These are phyloP conservation scores for Peterozyma toletana DNA, from an alignment of 805 yeast species.

Conservation along the genomic window DNA sequence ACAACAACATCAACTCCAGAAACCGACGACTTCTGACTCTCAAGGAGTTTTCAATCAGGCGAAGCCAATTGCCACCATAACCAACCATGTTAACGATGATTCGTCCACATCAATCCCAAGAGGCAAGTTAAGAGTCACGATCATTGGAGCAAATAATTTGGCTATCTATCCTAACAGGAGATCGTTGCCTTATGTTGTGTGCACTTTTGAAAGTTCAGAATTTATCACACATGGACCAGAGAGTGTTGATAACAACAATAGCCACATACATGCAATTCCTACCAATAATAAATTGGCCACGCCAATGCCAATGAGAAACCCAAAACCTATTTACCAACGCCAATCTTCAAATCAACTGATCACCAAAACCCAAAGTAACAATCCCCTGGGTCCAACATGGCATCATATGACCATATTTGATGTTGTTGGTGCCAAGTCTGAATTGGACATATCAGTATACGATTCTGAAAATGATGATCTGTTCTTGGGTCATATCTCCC, in stretches of 20 bases:
- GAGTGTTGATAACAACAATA: slow-evolving; percentile 19
- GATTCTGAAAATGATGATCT: slow-evolving; percentile 78
- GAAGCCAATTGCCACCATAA: background rate
- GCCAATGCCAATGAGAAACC: slow-evolving; percentile 15
- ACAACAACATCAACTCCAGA: slow-evolving; percentile 10
- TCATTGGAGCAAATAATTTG: slow-evolving; percentile 73
- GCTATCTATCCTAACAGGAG: slow-evolving; percentile 39
- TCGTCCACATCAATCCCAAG: slow-evolving; percentile 42
- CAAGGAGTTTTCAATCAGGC: slow-evolving; percentile 19
- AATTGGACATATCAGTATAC: slow-evolving; percentile 84
- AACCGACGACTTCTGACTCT: slow-evolving; percentile 17
- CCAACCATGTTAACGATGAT: slow-evolving; percentile 1
- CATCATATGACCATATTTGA: slow-evolving; percentile 91
- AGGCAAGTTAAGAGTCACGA: slow-evolving; percentile 77
- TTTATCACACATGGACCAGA: slow-evolving; percentile 80
- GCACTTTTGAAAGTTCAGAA: slow-evolving; percentile 88
- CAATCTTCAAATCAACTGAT: slow-evolving; percentile 36
- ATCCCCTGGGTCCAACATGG: slow-evolving; percentile 70
- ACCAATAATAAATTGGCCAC: slow-evolving; percentile 1
- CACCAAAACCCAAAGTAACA: slow-evolving; percentile 26
- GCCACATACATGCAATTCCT: background rate
- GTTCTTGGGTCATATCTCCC: slow-evolving; percentile 78
- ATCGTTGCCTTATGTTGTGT: slow-evolving; percentile 82
- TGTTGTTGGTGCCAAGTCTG: slow-evolving; percentile 78
- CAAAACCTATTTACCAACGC: slow-evolving; percentile 32